Percentiles rank a stretch among this genome's conserved stretches.
These are phyloP conservation scores for Penicillium crystallinum DNA, from an alignment of 495 filamentous ascomycete species.

Conservation along the genomic window DNA sequence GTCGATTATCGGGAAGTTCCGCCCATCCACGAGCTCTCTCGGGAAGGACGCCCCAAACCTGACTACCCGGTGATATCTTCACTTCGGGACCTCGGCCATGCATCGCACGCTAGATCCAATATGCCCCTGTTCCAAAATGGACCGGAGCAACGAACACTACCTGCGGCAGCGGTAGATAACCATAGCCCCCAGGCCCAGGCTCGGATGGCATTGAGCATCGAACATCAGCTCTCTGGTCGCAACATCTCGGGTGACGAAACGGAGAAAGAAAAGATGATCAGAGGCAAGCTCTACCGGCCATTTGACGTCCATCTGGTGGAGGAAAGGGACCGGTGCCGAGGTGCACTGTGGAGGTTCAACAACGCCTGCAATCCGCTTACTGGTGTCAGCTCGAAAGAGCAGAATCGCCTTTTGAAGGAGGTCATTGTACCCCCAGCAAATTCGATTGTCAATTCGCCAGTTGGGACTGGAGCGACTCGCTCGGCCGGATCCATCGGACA, in stretches of 20 bases:
- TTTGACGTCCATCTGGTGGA: slow-evolving; percentile 72
- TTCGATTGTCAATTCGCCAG: slow-evolving; percentile 44
- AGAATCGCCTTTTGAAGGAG: slow-evolving; percentile 72
- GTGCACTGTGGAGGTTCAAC: slow-evolving; percentile 84
- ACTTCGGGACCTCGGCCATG: slow-evolving; percentile 39
- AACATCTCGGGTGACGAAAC: slow-evolving; percentile 43
- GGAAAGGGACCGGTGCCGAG: slow-evolving; percentile 82
- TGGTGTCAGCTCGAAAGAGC: slow-evolving; percentile 72
- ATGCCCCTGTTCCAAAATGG: slow-evolving; percentile 35
- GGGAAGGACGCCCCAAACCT: slow-evolving; percentile 36
- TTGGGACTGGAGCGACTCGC: slow-evolving; percentile 30
- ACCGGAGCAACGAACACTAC: slow-evolving; percentile 34
- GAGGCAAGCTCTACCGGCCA: slow-evolving; percentile 73
- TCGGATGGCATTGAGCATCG: slow-evolving; percentile 43
- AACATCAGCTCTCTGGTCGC: slow-evolving; percentile 37
- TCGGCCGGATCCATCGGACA: slow-evolving; percentile 62
- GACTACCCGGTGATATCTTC: slow-evolving; percentile 42
- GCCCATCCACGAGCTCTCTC: slow-evolving; percentile 40
- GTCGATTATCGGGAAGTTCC: slow-evolving; percentile 42
- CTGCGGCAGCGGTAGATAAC: slow-evolving; percentile 30
- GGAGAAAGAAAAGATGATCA: slow-evolving; percentile 93
- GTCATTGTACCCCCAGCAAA: slow-evolving; percentile 51
- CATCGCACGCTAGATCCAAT: slow-evolving; percentile 30
- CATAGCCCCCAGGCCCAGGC: slow-evolving; percentile 43
- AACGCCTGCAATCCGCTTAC: slow-evolving; percentile 75